phyloP scores from a whole-genome alignment of 2,329 filamentous ascomycete species.

The Cercospora berteroae region DNA sequence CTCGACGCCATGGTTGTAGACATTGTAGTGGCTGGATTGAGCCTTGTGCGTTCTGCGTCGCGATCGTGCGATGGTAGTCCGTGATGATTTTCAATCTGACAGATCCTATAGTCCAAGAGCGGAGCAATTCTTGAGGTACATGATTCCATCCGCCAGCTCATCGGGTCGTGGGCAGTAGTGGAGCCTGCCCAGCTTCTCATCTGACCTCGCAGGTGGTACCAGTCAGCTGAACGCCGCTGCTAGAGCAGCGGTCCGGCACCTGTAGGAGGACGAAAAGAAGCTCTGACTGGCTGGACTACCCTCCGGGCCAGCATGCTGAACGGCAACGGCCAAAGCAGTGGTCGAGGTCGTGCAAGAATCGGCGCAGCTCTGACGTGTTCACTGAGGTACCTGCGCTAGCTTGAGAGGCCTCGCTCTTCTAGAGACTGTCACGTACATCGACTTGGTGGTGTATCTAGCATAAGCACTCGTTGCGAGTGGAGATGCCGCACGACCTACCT shows the following conservation, averaged over 20 bases:
- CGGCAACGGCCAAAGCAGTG: slow-evolving; percentile 4
- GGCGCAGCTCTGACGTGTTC: slow-evolving; percentile 24
- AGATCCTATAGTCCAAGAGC: background rate
- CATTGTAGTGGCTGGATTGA: background rate
- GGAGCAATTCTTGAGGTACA: background rate
- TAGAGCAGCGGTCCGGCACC: slow-evolving; percentile 14
- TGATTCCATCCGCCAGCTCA: background rate
- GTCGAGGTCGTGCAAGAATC: slow-evolving; percentile 3
- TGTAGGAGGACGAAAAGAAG: slow-evolving; percentile 7
- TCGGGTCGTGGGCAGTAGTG: background rate
- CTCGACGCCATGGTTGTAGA: slow-evolving; percentile 16
- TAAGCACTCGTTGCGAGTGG: background rate
- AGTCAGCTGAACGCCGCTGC: slow-evolving; percentile 2
- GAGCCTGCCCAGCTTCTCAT: slow-evolving; percentile 14
- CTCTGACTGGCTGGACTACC: slow-evolving; percentile 18
- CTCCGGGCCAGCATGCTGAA: slow-evolving; percentile 7
- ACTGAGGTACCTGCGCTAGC: slow-evolving; percentile 25
- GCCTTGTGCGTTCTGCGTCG: background rate
- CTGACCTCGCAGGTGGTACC: slow-evolving; percentile 18
- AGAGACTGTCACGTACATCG: background rate
- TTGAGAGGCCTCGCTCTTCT: background rate
- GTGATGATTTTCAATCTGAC: background rate
- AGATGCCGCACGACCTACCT: background rate
- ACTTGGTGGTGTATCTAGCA: background rate
- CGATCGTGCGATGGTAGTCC: background rate